A percentile compares a stretch with the other conserved stretches of the same genome.
Evolutionary conservation across 495 filamentous ascomycete species (phyloP).

Genomic region (Xylaria venustula): DNA sequence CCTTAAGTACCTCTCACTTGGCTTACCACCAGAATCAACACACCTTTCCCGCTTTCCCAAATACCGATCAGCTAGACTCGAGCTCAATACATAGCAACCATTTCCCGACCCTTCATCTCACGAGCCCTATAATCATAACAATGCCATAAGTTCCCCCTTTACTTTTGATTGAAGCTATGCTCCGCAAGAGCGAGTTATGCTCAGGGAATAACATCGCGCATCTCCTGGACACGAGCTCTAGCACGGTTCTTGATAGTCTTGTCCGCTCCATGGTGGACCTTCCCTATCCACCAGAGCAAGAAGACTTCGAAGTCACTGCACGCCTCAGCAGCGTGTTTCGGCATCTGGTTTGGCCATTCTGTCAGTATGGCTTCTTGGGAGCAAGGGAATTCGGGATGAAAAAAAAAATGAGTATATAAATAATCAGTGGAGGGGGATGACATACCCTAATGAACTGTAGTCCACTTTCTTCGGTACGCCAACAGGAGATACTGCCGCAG

Average conservation of each 20-base stretch:
- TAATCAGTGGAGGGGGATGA: background rate
- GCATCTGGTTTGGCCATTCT: background rate
- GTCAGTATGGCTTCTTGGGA: background rate
- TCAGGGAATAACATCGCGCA: background rate
- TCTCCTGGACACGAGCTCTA: background rate
- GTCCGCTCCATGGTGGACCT: background rate
- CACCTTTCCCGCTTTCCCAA: no score
- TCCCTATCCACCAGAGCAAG: conserved; percentile 4
- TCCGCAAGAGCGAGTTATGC: background rate
- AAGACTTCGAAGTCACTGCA: background rate
- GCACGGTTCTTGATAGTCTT: background rate
- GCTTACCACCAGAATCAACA: no score
- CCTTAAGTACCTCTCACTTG: no score
- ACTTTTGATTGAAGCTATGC: no score
- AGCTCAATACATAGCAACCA: no score
- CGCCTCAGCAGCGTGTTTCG: background rate
- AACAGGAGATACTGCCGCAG: background rate
- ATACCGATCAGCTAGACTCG: no score
- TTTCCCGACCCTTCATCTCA: no score
- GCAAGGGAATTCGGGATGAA: background rate
- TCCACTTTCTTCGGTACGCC: background rate
- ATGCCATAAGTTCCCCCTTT: no score
- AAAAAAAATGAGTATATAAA: background rate
- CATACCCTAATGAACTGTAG: conserved; percentile 7
- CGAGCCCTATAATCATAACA: no score